phyloP scores from a whole-genome alignment of 345 rosid species.

The Syzygium grande region DNA sequence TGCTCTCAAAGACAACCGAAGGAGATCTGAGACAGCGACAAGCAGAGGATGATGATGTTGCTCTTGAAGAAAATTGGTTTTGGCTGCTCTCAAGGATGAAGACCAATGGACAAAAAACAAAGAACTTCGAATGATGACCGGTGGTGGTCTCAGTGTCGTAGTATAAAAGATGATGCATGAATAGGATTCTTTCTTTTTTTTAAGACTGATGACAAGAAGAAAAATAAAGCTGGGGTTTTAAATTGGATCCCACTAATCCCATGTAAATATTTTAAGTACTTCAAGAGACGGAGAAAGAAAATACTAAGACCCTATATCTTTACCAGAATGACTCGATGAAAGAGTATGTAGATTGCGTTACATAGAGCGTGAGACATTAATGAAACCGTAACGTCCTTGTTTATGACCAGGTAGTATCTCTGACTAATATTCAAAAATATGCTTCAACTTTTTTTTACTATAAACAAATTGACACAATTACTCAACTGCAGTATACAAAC shows the following conservation, averaged over 20 bases:
- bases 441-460: neutral
- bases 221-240: neutral
- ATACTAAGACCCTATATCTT: neutral
- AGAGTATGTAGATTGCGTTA: neutral
- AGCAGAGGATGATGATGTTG: neutral
- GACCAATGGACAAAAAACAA: neutral
- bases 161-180: neutral
- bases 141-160: neutral
- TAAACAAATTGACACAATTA: neutral
- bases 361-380: neutral
- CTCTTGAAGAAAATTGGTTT: neutral
- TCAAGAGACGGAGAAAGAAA: neutral
- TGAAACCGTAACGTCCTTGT: neutral
- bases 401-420: neutral
- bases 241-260: neutral
- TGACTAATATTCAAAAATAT: neutral
- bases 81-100: neutral
- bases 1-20: neutral
- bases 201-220: neutral
- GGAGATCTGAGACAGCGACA: neutral
- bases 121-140: neutral
- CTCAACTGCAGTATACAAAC: neutral
- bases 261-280: neutral
- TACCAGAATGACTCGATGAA: neutral
- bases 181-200: neutral